Conservation (phyloP, 306 rosid genomes). For the Glycyrrhiza uralensis region DNA sequence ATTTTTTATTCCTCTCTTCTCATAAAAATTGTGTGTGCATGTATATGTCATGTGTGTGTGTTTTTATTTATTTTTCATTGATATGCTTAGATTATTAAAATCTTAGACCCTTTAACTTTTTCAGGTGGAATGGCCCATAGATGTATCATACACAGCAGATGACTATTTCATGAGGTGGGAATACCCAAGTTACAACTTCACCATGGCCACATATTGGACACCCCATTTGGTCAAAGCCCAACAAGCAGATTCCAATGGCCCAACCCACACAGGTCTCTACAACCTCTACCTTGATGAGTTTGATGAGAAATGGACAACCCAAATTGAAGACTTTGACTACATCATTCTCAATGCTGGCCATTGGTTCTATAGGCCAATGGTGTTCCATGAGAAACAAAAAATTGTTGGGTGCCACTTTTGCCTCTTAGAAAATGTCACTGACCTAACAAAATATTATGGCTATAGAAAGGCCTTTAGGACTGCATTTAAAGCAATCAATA, state of each 20-base stretch:
- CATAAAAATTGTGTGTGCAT: neutral
- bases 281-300: constrained; percentile 71
- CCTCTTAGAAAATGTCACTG: constrained; percentile 51
- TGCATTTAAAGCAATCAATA: constrained; percentile 60
- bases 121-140: constrained; percentile 88
- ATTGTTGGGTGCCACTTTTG: constrained; percentile 79
- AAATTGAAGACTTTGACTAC: constrained; percentile 61
- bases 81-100: neutral
- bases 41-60: too few species aligned
- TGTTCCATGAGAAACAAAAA: constrained; percentile 47
- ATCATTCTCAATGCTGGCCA: constrained; percentile 72
- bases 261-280: constrained; percentile 51
- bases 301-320: constrained; percentile 57
- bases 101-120: neutral
- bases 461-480: constrained; percentile 66
- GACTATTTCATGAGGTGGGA: constrained; percentile 58
- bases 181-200: constrained; percentile 81
- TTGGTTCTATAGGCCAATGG: constrained; percentile 64
- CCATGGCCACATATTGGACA: constrained; percentile 63
- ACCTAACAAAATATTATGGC: constrained; percentile 66
- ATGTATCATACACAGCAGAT: constrained; percentile 52
- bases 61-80: neutral
- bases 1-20: too few species aligned
- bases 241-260: constrained; percentile 47
- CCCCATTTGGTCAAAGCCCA: constrained; percentile 58